Conservation (phyloP, 2,329 filamentous ascomycete species). For the Xylaria sp. region DNA sequence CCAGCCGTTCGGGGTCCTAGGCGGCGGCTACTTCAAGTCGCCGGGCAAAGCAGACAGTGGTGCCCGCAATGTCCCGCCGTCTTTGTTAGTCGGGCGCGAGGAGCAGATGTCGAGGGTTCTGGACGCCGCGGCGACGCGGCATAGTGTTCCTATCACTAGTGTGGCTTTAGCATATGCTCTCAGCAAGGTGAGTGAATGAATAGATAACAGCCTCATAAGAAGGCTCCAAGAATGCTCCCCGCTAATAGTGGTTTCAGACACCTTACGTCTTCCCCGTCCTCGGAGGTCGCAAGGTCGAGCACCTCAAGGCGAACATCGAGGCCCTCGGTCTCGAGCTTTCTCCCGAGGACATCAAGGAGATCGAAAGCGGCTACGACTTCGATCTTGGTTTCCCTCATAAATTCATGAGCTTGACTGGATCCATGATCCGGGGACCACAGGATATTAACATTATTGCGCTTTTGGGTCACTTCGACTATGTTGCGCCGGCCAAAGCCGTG, state of each 20-base stretch:
- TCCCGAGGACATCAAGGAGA: constrained; percentile 63
- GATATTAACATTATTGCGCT: constrained; percentile 8
- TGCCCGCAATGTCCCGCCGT: constrained; percentile 12
- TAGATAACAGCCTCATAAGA: not conserved
- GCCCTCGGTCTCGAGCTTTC: constrained; percentile 61
- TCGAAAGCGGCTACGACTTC: constrained; percentile 63
- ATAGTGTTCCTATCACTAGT: constrained; percentile 23
- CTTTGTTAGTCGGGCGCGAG: constrained; percentile 14
- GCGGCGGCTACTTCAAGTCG: constrained; percentile 36
- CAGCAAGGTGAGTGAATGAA: not conserved
- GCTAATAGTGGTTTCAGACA: constrained; percentile 59
- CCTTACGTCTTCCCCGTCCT: constrained; percentile 69
- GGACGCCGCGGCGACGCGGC: constrained; percentile 23
- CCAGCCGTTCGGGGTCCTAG: constrained; percentile 54
- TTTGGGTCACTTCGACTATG: constrained; percentile 18
- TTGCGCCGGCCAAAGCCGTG: constrained; percentile 12
- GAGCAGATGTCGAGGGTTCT: constrained; percentile 20
- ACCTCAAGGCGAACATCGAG: constrained; percentile 56
- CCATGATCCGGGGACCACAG: constrained; percentile 12
- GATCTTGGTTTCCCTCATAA: constrained; percentile 57
- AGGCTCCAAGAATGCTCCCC: not conserved
- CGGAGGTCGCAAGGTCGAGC: constrained; percentile 66
- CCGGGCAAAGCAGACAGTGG: not conserved
- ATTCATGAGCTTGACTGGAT: constrained; percentile 10
- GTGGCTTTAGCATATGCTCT: constrained; percentile 6